These are phyloP conservation scores for Alternaria brassicae DNA, from an alignment of 2,329 filamentous ascomycete species.

Conservation along the genomic window DNA sequence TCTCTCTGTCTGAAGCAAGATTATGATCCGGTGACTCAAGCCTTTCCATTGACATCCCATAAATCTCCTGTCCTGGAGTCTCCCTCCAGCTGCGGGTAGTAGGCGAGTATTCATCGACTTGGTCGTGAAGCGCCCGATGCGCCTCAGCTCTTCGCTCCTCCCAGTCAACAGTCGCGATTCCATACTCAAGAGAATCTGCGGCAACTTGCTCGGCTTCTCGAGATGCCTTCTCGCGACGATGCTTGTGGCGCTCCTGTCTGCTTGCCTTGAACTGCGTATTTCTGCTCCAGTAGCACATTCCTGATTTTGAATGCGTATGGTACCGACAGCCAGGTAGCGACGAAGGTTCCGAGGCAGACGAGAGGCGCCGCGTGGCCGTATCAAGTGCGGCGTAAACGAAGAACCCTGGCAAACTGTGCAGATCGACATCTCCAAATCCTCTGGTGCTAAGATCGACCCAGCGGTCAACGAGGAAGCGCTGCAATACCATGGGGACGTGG, in stretches of 20 bases:
- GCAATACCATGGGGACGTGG: constrained; percentile 4
- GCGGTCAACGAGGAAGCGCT: constrained; percentile 22
- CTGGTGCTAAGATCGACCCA: constrained; percentile 8
- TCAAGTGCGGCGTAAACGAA: constrained; percentile 13
- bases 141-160: background rate
- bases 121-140: background rate
- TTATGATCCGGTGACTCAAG: background rate
- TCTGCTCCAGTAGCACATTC: constrained; percentile 15
- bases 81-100: background rate
- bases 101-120: background rate
- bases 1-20: background rate
- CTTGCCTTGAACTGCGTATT: background rate
- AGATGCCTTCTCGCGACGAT: background rate
- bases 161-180: constrained; percentile 2
- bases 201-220: background rate
- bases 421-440: background rate
- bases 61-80: background rate
- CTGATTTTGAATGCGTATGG: constrained; percentile 13
- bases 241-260: background rate
- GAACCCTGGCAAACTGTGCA: background rate
- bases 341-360: background rate
- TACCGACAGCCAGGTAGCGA: constrained; percentile 10
- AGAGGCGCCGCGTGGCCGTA: constrained; percentile 7
- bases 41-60: accelerated
- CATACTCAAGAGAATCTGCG: background rate